phyloP scores from a whole-genome alignment of 2,329 filamentous ascomycete species.

The Sphaerulina musiva region DNA sequence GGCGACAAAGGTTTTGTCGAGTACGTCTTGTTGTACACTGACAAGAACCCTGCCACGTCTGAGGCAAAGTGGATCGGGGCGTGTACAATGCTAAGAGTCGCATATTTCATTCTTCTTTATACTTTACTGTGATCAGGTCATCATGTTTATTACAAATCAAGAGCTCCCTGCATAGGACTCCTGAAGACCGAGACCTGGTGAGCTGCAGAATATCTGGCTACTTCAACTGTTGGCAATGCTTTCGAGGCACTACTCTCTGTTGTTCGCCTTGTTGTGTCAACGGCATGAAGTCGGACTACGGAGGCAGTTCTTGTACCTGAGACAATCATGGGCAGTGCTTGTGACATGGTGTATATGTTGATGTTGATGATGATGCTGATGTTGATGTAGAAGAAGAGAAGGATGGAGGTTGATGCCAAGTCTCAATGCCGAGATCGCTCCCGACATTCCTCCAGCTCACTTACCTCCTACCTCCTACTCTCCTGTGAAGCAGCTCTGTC shows the following conservation, averaged over 20 bases:
- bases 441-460: not conserved
- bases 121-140: too few species aligned
- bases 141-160: too few species aligned
- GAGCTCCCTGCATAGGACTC: too few species aligned
- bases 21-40: not conserved
- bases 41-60: not conserved
- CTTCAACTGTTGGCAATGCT: too few species aligned
- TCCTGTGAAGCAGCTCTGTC: not conserved
- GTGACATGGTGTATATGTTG: not conserved
- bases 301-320: not conserved
- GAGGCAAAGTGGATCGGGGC: not conserved
- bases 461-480: not conserved
- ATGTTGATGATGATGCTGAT: not conserved
- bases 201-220: too few species aligned
- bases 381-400: not conserved
- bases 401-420: not conserved
- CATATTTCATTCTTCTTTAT: too few species aligned
- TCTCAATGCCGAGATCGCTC: conserved; percentile 2
- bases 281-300: too few species aligned
- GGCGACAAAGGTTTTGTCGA: not conserved
- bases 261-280: too few species aligned
- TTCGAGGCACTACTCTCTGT: too few species aligned
- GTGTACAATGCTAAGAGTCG: too few species aligned
- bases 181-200: too few species aligned
- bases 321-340: not conserved